phyloP scores from a whole-genome alignment of 495 filamentous ascomycete species.

The Daldinia vernicosa region DNA sequence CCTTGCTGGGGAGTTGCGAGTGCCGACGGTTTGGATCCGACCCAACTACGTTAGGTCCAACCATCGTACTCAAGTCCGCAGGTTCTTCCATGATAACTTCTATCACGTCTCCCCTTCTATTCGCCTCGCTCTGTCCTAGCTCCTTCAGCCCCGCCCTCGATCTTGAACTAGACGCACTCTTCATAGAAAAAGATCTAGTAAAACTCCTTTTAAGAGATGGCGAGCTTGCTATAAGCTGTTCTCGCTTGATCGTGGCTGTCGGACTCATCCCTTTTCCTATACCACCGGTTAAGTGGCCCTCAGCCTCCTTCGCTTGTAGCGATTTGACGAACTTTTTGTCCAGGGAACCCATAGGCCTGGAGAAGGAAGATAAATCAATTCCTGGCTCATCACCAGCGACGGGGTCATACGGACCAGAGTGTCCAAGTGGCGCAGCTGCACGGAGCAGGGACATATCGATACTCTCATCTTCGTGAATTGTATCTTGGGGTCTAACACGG shows the following conservation, averaged over 20 bases:
- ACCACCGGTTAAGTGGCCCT: conserved; percentile 59
- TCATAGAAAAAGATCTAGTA: conserved; percentile 49
- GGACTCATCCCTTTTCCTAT: conserved; percentile 56
- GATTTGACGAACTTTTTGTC: conserved; percentile 51
- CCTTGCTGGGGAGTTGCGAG: conserved; percentile 44
- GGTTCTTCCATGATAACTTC: conserved; percentile 59
- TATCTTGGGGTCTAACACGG: conserved; percentile 44
- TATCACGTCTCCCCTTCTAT: conserved; percentile 60
- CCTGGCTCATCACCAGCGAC: conserved; percentile 32
- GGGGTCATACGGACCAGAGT: conserved; percentile 26
- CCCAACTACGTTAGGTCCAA: conserved; percentile 42
- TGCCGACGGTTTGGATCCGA: conserved; percentile 26
- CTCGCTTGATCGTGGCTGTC: conserved; percentile 50
- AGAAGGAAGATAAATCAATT: conserved; percentile 52
- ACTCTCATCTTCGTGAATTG: conserved; percentile 58
- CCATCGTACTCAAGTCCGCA: conserved; percentile 52
- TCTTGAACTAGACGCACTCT: conserved; percentile 34
- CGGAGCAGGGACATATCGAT: conserved; percentile 53
- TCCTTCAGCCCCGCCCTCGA: conserved; percentile 48
- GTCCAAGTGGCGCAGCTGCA: conserved; percentile 48
- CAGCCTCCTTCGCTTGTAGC: conserved; percentile 56
- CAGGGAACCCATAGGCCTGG: conserved; percentile 50
- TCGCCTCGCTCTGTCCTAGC: conserved; percentile 60
- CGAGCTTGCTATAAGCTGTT: conserved; percentile 51
- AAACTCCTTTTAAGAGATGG: conserved; percentile 47